These are phyloP conservation scores for Claviceps sp. DNA, from an alignment of 2,329 filamentous ascomycete genomes.

Conservation along the genomic window DNA sequence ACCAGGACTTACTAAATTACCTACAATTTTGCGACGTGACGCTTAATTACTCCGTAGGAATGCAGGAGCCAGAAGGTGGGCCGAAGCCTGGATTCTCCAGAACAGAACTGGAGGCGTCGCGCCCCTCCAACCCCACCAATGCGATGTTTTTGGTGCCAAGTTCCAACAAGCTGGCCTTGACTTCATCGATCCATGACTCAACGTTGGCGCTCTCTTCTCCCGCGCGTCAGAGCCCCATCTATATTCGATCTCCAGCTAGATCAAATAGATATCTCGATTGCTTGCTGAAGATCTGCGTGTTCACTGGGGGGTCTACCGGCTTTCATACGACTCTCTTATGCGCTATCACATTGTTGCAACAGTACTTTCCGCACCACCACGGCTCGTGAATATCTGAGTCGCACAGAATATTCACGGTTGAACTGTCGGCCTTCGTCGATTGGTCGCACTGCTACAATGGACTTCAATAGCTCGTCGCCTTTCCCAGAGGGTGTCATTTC, in stretches of 20 bases:
- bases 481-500: conserved; percentile 68
- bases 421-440: not conserved
- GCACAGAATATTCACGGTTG: not conserved
- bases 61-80: not conserved
- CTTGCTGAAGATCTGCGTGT: not conserved
- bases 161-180: not conserved
- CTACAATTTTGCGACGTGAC: too few species aligned
- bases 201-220: not conserved
- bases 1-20: too few species aligned
- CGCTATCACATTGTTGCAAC: not conserved
- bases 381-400: not conserved
- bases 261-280: not conserved
- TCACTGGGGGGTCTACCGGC: not conserved
- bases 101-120: not conserved
- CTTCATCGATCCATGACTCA: not conserved
- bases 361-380: not conserved
- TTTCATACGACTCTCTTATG: not conserved
- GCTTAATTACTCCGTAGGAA: too few species aligned
- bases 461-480: conserved; percentile 52
- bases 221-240: not conserved
- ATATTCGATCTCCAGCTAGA: too few species aligned
- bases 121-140: conserved; percentile 15
- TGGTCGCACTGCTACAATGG: conserved; percentile 28
- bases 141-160: not conserved
- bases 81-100: not conserved